phyloP scores from a whole-genome alignment of 2,329 filamentous ascomycete genomes.

The Ophiocordyceps camponoti-leonardi region DNA sequence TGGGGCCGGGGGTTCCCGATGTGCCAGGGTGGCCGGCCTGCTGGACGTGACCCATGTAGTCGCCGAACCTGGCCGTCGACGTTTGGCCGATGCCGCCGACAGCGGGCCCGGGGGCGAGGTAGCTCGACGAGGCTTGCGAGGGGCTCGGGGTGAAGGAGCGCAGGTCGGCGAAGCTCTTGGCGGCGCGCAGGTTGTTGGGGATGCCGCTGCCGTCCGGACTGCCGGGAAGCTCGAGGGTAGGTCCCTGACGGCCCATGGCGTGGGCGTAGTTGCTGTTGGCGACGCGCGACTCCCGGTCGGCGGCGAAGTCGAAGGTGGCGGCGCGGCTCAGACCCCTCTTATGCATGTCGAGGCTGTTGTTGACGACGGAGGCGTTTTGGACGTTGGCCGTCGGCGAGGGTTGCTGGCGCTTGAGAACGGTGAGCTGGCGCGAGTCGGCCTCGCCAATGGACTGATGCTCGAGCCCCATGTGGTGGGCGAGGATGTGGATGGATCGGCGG shows the following conservation, averaged over 20 bases:
- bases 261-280: conserved; percentile 52
- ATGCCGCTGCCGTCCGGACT: conserved; percentile 47
- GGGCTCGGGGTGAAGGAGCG: conserved; percentile 92
- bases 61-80: conserved; percentile 24
- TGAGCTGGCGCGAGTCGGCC: conserved; percentile 75
- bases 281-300: conserved; percentile 50
- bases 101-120: conserved; percentile 26
- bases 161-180: conserved; percentile 92
- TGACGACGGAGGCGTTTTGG: conserved; percentile 37
- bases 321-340: conserved; percentile 78
- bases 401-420: conserved; percentile 58
- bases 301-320: conserved; percentile 93
- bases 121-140: conserved; percentile 70
- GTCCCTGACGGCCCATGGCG: conserved; percentile 62
- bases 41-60: conserved; percentile 24
- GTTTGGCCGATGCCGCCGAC: conserved; percentile 36
- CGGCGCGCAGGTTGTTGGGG: conserved; percentile 70
- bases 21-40: conserved; percentile 17
- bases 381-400: conserved; percentile 33
- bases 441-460: conserved; percentile 81
- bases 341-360: conserved; percentile 57
- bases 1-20: conserved; percentile 19
- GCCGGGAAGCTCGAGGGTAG: conserved; percentile 76
- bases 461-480: conserved; percentile 88
- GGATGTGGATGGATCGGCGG: conserved; percentile 77